Evolutionary conservation across 2,329 filamentous ascomycete species (phyloP).

Genomic region (Hymenoscyphus fructigenus): DNA sequence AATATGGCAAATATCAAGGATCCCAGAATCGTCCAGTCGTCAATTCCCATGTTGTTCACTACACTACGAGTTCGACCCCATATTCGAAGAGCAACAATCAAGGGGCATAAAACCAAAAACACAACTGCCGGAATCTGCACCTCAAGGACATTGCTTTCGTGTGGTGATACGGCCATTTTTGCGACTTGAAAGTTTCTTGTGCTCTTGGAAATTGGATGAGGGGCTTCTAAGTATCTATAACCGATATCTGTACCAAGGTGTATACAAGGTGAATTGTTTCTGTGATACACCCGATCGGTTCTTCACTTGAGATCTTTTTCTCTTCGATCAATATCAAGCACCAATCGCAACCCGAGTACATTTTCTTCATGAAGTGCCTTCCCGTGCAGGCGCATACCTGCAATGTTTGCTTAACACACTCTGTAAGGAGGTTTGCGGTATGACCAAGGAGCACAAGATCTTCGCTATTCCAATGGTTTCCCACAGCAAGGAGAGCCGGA

Average conservation of each 20-base stretch:
- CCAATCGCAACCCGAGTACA: neutral
- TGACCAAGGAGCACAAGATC: neutral
- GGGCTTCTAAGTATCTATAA: neutral
- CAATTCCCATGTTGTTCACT: constrained; percentile 39
- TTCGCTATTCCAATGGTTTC: neutral
- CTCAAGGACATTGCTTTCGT: neutral
- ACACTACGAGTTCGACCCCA: constrained; percentile 42
- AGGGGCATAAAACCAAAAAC: constrained; percentile 45
- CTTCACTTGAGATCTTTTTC: neutral
- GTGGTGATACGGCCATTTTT: neutral
- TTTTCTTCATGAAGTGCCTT: neutral
- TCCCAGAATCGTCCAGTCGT: constrained; percentile 45
- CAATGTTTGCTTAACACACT: neutral
- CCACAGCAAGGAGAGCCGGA: neutral
- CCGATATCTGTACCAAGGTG: neutral
- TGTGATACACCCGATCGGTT: neutral
- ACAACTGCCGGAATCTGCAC: constrained; percentile 48
- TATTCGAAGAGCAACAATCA: constrained; percentile 42
- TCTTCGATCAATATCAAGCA: neutral
- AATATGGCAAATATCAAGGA: constrained; percentile 40
- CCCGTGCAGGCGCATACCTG: neutral
- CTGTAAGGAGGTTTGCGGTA: neutral
- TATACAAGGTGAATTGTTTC: neutral
- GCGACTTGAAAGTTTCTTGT: neutral
- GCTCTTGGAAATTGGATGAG: too few species aligned